A percentile compares a stretch with the other conserved stretches of the same genome.
Evolutionary conservation across 2,329 filamentous ascomycete genomes (phyloP).

Genomic region (Xylaria sp.): DNA sequence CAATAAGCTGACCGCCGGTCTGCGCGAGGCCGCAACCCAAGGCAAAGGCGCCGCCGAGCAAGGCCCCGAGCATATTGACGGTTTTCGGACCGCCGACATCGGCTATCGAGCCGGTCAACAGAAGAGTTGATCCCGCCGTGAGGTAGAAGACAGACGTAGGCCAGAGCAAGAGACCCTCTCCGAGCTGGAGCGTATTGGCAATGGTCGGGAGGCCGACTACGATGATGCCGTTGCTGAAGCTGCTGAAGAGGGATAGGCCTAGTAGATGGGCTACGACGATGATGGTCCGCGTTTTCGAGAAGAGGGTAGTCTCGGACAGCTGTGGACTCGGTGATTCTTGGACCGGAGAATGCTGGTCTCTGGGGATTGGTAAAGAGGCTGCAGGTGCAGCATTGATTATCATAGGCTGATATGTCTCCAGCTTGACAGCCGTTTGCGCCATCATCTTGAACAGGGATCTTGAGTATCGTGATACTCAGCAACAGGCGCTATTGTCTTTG

Average conservation of each 20-base stretch:
- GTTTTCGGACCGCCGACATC: slow-evolving; percentile 8
- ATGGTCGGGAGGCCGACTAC: slow-evolving; percentile 20
- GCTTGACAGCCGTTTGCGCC: neutral
- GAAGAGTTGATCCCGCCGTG: slow-evolving; percentile 11
- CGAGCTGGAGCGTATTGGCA: neutral
- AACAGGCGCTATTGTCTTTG: neutral
- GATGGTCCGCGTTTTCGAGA: slow-evolving; percentile 9
- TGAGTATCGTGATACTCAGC: neutral
- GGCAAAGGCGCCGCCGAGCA: slow-evolving; percentile 7
- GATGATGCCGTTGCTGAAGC: slow-evolving; percentile 17
- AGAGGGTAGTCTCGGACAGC: neutral
- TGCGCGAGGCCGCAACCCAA: slow-evolving; percentile 9
- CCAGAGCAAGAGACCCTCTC: slow-evolving; percentile 13
- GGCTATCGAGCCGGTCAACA: slow-evolving; percentile 17
- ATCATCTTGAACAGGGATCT: neutral
- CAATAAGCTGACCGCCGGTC: slow-evolving; percentile 13
- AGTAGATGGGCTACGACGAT: slow-evolving; percentile 1
- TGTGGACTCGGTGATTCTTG: neutral
- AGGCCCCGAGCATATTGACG: slow-evolving; percentile 7
- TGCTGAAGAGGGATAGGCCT: slow-evolving; percentile 8
- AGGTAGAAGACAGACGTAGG: slow-evolving; percentile 22
- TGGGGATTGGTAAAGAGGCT: neutral
- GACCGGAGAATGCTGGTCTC: neutral
- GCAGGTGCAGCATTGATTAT: neutral
- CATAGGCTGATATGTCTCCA: neutral